Evolutionary conservation across 106 monocot species (phyloP).

Genomic region (Dactylorhiza incarnata): DNA sequence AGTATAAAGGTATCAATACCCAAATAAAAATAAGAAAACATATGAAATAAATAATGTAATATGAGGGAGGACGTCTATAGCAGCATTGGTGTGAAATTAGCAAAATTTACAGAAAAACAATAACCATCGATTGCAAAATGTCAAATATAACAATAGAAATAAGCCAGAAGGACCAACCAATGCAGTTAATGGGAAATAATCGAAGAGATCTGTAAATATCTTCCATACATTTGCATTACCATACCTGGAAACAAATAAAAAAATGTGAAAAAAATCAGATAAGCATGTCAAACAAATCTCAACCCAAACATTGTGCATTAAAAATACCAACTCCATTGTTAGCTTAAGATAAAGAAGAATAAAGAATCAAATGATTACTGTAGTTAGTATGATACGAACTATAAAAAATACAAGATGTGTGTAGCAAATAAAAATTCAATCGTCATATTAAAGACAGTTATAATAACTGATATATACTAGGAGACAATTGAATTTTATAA

Average conservation of each 20-base stretch:
- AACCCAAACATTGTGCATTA: conserved; percentile 1
- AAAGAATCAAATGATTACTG: neutral
- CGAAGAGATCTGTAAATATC: conserved; percentile 97
- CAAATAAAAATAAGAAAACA: neutral
- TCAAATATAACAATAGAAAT: neutral
- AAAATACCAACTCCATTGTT: neutral
- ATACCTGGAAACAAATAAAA: conserved; percentile 47
- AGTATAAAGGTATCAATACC: neutral
- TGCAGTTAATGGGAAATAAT: conserved; percentile 97
- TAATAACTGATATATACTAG: neutral
- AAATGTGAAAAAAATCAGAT: neutral
- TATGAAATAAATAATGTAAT: neutral
- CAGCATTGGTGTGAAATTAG: neutral
- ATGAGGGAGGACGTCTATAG: neutral
- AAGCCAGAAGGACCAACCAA: conserved; percentile 54
- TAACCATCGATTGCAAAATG: neutral
- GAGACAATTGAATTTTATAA: neutral
- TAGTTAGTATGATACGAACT: neutral
- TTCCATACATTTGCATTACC: conserved; percentile 99
- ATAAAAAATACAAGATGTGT: neutral
- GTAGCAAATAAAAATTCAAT: neutral
- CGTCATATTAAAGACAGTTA: neutral
- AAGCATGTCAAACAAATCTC: neutral
- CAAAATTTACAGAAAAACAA: neutral
- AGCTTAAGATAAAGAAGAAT: neutral